Base-by-base conservation (phyloP, 495 filamentous ascomycete genomes). In the Penicillium angulare region DNA sequence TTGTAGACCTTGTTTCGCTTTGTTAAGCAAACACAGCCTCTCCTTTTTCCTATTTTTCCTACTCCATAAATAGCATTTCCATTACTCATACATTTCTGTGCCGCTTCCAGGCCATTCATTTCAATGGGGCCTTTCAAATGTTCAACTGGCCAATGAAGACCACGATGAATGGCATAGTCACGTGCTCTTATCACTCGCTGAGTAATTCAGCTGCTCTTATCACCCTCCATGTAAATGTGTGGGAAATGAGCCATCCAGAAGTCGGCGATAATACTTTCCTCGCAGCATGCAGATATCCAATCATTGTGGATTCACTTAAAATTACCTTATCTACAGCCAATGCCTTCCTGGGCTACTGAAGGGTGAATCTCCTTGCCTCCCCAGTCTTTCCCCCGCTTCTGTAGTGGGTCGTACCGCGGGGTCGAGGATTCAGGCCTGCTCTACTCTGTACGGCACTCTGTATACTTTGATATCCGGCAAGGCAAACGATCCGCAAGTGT, bases 361-460 rank as follows among this genome's bases (percentile, higher is more conserved):
- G 15, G 13, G 32, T n/a, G 12, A 3, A 26, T 23, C 15, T 6
- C 41, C n/a, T 46, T 41, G 18, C 8, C 26, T 42, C 41, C 40
- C 9, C 43, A 40, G 7, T 50, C n/a, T n/a, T 27, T 18, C 45
- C 56, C 46, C 51, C 56, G 53, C 53, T 50, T 60, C 52, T 53
- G 51, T 44, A 51, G 62, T 59, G 62, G 62, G 59, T 58, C 49
- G 13, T 55, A 36, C 41, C 60, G 57, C 51, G 53, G 57, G 53
- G 57, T 63, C 34, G n/a, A 36, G 18, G 31, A 48, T 48, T 46
- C 43, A n/a, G 7, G 34, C 17, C 43, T 17, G 43, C n/a, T n/a
- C n/a, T 5, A 46, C 24, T 33, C 12, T 18, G 18, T 31, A 29
- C 35, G 34, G 47, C 34, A 23, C 26, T 26, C 29, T 46, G 43